Evolutionary conservation across 129 eudicot genomes (phyloP).

Genomic region (Flaveria bidentis): DNA sequence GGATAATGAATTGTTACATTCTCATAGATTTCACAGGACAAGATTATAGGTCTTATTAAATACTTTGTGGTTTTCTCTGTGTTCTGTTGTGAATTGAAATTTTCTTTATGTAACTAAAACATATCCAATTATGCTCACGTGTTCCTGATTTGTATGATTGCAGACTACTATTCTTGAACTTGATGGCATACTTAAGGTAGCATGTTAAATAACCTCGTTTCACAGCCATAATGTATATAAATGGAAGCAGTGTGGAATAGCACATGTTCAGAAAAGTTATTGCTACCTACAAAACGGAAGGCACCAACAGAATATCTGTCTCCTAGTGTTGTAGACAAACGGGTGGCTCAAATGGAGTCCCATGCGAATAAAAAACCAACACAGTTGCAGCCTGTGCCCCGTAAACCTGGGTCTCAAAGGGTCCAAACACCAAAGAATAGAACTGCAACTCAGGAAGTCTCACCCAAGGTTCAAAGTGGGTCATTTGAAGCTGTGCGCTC

Average conservation of each 20-base stretch:
- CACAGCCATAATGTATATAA: constrained; percentile 32
- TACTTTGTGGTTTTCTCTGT: not conserved
- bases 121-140: not conserved
- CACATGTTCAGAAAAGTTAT: constrained; percentile 36
- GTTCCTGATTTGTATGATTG: constrained; percentile 18
- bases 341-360: constrained; percentile 41
- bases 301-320: constrained; percentile 42
- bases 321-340: constrained; percentile 46
- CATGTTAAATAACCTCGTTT: constrained; percentile 48
- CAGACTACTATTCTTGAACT: constrained; percentile 17
- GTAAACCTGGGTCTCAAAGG: constrained; percentile 48
- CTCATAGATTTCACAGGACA: not conserved
- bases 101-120: not conserved
- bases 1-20: not conserved
- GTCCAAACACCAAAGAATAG: constrained; percentile 48
- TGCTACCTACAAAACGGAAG: constrained; percentile 53
- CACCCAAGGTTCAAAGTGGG: constrained; percentile 44
- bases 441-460: constrained; percentile 35
- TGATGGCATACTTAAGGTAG: constrained; percentile 15
- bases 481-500: constrained; percentile 66
- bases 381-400: constrained; percentile 34
- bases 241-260: constrained; percentile 30
- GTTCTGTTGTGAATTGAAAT: not conserved
- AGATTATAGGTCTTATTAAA: not conserved
- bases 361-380: constrained; percentile 30